A percentile compares a stretch with the other conserved stretches of the same genome.
phyloP scores from a whole-genome alignment of 768 basidiomycete genomes.

The Auricularia sp. region DNA sequence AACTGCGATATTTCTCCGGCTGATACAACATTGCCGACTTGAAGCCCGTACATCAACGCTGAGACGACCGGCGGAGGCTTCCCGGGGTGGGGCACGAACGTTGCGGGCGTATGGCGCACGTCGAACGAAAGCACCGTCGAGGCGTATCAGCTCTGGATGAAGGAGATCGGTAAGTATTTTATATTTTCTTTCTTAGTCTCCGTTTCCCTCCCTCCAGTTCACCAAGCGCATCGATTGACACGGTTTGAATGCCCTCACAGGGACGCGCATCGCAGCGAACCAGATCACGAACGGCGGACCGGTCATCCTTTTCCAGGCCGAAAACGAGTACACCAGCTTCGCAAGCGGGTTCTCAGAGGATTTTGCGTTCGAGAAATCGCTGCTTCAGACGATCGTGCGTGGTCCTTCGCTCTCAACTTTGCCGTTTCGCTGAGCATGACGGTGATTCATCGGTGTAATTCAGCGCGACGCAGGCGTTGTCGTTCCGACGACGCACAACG shows the following conservation, averaged over 20 bases:
- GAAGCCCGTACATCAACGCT: conserved; percentile 49
- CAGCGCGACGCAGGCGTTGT: conserved; percentile 12
- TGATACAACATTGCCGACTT: not conserved
- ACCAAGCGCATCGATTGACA: too few relatives aligned
- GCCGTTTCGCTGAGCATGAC: too few relatives aligned
- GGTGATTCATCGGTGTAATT: not conserved
- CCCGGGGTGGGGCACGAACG: conserved; percentile 19
- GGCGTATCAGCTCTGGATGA: conserved; percentile 16
- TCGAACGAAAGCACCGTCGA: conserved; percentile 15
- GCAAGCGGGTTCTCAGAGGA: not conserved
- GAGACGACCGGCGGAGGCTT: conserved; percentile 24
- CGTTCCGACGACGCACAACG: conserved; percentile 20
- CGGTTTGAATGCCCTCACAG: not conserved
- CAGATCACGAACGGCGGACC: conserved; percentile 55
- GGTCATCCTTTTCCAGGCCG: conserved; percentile 38
- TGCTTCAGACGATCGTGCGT: conserved; percentile 6
- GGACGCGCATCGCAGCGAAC: conserved; percentile 35
- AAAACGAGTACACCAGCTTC: conserved; percentile 38
- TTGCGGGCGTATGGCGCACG: conserved; percentile 13
- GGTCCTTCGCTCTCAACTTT: not conserved
- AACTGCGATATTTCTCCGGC: not conserved
- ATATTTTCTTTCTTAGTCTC: too few relatives aligned
- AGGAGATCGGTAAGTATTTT: not conserved
- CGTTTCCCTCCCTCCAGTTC: too few relatives aligned
- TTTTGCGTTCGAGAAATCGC: not conserved